Evolutionary conservation across 305 asterid genomes (phyloP).

Genomic region (Salvia sclarea): DNA sequence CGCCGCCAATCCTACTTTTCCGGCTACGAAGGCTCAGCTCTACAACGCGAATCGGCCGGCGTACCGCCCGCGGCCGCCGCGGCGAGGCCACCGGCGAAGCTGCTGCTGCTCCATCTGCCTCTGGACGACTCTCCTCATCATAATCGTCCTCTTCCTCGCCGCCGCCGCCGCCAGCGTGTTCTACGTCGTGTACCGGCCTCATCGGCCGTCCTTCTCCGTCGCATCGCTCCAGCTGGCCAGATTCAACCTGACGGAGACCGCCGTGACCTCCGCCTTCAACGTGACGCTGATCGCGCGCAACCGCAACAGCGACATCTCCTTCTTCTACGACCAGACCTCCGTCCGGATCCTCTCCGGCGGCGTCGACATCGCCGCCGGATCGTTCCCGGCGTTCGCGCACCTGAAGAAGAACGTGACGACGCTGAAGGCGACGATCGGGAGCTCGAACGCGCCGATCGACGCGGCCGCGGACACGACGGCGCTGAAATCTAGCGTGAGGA

Average conservation of each 20-base stretch:
- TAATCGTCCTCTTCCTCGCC: conserved; percentile 47
- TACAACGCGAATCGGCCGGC: conserved; percentile 63
- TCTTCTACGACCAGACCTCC: conserved; percentile 53
- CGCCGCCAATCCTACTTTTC: conserved; percentile 55
- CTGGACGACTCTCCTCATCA: conserved; percentile 52
- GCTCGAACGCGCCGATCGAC: conserved; percentile 40
- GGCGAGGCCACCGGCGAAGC: conserved; percentile 61
- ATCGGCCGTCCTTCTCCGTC: conserved; percentile 76
- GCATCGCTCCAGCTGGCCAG: conserved; percentile 59
- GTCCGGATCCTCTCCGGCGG: conserved; percentile 54
- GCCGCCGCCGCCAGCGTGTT: conserved; percentile 63
- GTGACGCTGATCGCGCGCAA: conserved; percentile 71
- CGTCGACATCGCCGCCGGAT: conserved; percentile 60
- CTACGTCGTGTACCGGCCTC: conserved; percentile 83
- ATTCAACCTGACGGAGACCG: conserved; percentile 73
- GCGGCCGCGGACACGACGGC: conserved; percentile 49
- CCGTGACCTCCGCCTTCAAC: conserved; percentile 60
- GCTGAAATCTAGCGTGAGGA: conserved; percentile 60
- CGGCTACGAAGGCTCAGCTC: conserved; percentile 73
- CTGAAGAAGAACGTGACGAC: conserved; percentile 54
- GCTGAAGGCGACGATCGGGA: conserved; percentile 48
- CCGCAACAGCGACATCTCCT: conserved; percentile 61
- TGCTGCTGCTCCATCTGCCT: conserved; percentile 66
- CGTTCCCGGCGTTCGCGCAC: conserved; percentile 59
- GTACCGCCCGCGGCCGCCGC: conserved; percentile 83